Conservation (phyloP, 2,329 filamentous ascomycete species). For the Ceratocystis cacaofunesta region DNA sequence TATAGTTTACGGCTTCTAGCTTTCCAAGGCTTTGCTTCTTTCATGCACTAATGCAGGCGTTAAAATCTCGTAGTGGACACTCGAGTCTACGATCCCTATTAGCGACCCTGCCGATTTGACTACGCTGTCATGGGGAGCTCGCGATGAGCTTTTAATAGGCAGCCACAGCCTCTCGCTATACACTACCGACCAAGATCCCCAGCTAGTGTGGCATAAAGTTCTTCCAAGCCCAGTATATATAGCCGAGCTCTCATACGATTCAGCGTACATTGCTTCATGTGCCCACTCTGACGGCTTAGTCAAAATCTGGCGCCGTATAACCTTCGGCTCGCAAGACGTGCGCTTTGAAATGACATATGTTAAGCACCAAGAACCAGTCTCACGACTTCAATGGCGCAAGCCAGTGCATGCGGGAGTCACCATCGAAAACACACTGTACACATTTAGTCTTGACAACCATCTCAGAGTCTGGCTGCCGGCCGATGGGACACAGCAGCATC, state of each 20-base stretch:
- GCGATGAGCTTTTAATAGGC: slow-evolving; percentile 72
- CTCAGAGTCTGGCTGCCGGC: slow-evolving; percentile 72
- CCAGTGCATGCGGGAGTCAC: slow-evolving; percentile 64
- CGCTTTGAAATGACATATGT: slow-evolving; percentile 86
- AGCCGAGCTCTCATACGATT: slow-evolving; percentile 73
- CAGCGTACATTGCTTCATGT: slow-evolving; percentile 69
- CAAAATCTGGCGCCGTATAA: slow-evolving; percentile 83
- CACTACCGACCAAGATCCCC: slow-evolving; percentile 32
- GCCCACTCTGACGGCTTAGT: slow-evolving; percentile 66
- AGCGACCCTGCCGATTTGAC: slow-evolving; percentile 23
- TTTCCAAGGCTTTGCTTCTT: background rate
- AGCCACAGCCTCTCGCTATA: slow-evolving; percentile 58
- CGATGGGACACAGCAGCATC: slow-evolving; percentile 49
- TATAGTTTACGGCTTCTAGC: background rate
- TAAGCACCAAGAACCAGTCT: slow-evolving; percentile 68
- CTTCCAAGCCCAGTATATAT: slow-evolving; percentile 61
- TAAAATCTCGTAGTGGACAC: slow-evolving; percentile 37
- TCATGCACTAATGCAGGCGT: background rate
- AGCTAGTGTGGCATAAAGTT: slow-evolving; percentile 56
- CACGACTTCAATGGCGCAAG: slow-evolving; percentile 70
- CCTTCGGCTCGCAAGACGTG: slow-evolving; percentile 68
- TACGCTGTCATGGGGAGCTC: slow-evolving; percentile 68
- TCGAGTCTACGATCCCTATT: slow-evolving; percentile 46
- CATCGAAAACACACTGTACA: slow-evolving; percentile 78
- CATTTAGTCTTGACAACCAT: slow-evolving; percentile 65